phyloP scores from a whole-genome alignment of 768 basidiomycete species.

The Saitozyma podzolica region DNA sequence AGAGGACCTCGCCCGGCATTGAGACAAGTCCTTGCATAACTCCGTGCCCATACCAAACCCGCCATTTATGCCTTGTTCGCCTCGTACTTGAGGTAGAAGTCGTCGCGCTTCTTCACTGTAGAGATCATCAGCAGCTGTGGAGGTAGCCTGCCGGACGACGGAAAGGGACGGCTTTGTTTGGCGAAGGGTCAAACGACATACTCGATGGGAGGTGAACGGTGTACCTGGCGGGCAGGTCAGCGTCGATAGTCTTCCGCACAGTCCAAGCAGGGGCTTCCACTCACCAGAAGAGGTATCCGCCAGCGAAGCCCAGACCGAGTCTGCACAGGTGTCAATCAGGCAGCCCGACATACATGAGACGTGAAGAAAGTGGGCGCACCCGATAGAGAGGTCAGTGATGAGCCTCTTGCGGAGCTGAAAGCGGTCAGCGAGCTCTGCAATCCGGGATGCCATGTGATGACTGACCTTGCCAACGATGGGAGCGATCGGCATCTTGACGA shows the following conservation, averaged over 20 bases:
- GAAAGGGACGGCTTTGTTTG: neutral
- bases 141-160: neutral
- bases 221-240: slow-evolving; percentile 62
- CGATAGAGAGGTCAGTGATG: slow-evolving; percentile 76
- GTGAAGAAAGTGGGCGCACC: slow-evolving; percentile 32
- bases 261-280: slow-evolving; percentile 38
- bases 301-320: slow-evolving; percentile 72
- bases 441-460: neutral
- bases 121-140: slow-evolving; percentile 1
- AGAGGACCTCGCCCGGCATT: neutral
- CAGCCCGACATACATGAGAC: neutral
- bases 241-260: neutral
- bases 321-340: slow-evolving; percentile 9
- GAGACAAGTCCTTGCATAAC: neutral
- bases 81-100: slow-evolving; percentile 83
- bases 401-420: slow-evolving; percentile 77
- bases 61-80: slow-evolving; percentile 36
- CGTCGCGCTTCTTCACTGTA: slow-evolving; percentile 77
- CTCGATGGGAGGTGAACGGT: slow-evolving; percentile 72
- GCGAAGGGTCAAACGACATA: slow-evolving; percentile 55
- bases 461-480: slow-evolving; percentile 80
- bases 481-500: slow-evolving; percentile 72
- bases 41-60: neutral
- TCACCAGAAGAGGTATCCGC: slow-evolving; percentile 81
- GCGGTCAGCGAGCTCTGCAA: slow-evolving; percentile 1